Conservation (phyloP, 2,329 filamentous ascomycete genomes). For the Aspergillus bombycis region DNA sequence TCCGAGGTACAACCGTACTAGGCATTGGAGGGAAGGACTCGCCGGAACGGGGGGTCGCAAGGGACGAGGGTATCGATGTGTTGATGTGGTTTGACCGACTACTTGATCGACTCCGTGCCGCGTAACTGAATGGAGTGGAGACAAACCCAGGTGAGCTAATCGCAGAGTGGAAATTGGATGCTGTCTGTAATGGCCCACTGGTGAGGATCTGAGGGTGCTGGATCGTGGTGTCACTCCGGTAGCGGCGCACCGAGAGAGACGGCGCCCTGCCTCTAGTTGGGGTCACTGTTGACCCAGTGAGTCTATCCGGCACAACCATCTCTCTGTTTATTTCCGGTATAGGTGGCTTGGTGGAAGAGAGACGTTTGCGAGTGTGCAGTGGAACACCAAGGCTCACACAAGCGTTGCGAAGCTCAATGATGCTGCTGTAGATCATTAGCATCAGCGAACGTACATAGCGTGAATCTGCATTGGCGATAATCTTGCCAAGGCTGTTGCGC, state of each 20-base stretch:
- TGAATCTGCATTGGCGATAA: conserved; percentile 58
- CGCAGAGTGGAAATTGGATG: conserved; percentile 30
- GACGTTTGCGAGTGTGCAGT: conserved; percentile 34
- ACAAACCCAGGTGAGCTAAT: conserved; percentile 36
- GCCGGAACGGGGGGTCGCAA: conserved; percentile 74
- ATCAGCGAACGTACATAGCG: conserved; percentile 62
- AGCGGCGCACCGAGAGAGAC: conserved; percentile 46
- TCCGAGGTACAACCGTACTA: conserved; percentile 52
- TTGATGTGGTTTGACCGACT: conserved; percentile 59
- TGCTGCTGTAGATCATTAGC: conserved; percentile 60
- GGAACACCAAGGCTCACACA: conserved; percentile 55
- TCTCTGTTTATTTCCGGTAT: conserved; percentile 37
- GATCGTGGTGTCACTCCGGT: conserved; percentile 56
- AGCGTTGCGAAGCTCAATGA: conserved; percentile 63
- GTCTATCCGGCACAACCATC: conserved; percentile 30
- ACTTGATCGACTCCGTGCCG: conserved; percentile 48
- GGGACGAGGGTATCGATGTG: conserved; percentile 48
- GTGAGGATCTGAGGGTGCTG: conserved; percentile 45
- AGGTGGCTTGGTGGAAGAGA: conserved; percentile 29
- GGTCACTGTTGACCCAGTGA: conserved; percentile 39
- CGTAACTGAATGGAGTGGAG: conserved; percentile 37
- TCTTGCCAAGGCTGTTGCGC: conserved; percentile 52
- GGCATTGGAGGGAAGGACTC: conserved; percentile 69
- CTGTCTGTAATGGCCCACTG: conserved; percentile 36
- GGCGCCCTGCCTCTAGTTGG: conserved; percentile 51